These are phyloP conservation scores for Grosmannia clavigera DNA, from an alignment of 2,329 filamentous ascomycete species.

Conservation along the genomic window DNA sequence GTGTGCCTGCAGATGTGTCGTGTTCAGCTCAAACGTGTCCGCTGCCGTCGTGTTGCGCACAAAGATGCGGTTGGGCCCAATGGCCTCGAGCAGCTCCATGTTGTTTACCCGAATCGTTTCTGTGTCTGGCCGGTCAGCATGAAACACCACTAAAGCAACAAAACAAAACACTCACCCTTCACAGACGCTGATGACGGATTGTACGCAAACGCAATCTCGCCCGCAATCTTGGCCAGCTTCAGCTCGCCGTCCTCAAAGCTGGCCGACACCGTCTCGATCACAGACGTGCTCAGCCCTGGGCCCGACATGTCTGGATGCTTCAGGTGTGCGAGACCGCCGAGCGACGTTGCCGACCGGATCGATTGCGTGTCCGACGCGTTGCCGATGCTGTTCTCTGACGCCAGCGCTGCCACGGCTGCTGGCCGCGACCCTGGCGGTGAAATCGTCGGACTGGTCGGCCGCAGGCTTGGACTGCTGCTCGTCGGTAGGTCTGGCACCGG, in stretches of 20 bases:
- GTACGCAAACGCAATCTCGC: slow-evolving; percentile 81
- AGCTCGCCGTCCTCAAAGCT: slow-evolving; percentile 64
- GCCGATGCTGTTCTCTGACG: slow-evolving; percentile 49
- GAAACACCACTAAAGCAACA: too few relatives aligned
- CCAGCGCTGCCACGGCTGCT: slow-evolving; percentile 39
- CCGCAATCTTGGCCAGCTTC: slow-evolving; percentile 62
- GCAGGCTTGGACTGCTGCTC: slow-evolving; percentile 1
- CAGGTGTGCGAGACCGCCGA: slow-evolving; percentile 54
- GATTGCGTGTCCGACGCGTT: slow-evolving; percentile 75
- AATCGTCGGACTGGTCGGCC: slow-evolving; percentile 19
- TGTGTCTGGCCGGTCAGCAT: slow-evolving; percentile 25
- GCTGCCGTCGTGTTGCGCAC: slow-evolving; percentile 54
- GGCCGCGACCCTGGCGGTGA: slow-evolving; percentile 22
- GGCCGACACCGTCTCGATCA: slow-evolving; percentile 85
- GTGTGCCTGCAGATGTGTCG: slow-evolving; percentile 52
- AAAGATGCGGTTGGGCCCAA: slow-evolving; percentile 88
- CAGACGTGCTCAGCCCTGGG: slow-evolving; percentile 72
- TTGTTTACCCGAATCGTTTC: slow-evolving; percentile 77
- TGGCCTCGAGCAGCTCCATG: slow-evolving; percentile 76
- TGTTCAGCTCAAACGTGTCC: slow-evolving; percentile 69
- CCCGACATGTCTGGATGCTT: slow-evolving; percentile 73
- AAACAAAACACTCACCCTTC: slow-evolving; percentile 29
- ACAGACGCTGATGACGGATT: slow-evolving; percentile 41
- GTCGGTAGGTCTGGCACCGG: slow-evolving; percentile 22
- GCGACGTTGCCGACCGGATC: slow-evolving; percentile 74